phyloP scores from a whole-genome alignment of 768 basidiomycete species.

The Suillus tomentosus region DNA sequence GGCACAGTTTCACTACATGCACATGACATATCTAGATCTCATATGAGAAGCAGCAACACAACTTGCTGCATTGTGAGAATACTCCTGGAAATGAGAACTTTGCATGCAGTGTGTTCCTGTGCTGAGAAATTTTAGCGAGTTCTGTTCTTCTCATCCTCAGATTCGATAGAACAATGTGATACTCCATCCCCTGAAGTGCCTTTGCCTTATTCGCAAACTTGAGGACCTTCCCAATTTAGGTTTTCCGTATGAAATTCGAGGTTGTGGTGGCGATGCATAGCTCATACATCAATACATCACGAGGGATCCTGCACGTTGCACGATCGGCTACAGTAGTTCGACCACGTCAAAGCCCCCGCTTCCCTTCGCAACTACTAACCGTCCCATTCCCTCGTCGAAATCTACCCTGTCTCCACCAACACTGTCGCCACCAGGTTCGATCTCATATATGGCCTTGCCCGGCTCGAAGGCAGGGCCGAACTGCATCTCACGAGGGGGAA shows the following conservation, averaged over 20 bases:
- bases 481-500: conserved; percentile 33
- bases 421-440: conserved; percentile 7
- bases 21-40: conserved; percentile 1
- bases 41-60: neutral
- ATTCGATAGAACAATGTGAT: neutral
- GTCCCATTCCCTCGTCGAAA: conserved; percentile 34
- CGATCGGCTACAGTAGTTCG: conserved; percentile 14
- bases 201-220: neutral
- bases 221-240: neutral
- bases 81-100: neutral
- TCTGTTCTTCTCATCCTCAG: neutral
- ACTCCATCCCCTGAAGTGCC: neutral
- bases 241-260: neutral
- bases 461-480: conserved; percentile 29
- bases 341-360: conserved; percentile 31
- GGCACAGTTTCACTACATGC: neutral
- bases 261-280: neutral
- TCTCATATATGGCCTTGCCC: conserved; percentile 21
- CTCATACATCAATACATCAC: neutral
- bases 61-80: neutral
- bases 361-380: conserved; percentile 30
- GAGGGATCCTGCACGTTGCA: neutral
- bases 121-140: neutral
- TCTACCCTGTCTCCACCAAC: conserved; percentile 25
- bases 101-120: neutral